Conservation (phyloP, 495 filamentous ascomycete species). For the Tuber brumale region DNA sequence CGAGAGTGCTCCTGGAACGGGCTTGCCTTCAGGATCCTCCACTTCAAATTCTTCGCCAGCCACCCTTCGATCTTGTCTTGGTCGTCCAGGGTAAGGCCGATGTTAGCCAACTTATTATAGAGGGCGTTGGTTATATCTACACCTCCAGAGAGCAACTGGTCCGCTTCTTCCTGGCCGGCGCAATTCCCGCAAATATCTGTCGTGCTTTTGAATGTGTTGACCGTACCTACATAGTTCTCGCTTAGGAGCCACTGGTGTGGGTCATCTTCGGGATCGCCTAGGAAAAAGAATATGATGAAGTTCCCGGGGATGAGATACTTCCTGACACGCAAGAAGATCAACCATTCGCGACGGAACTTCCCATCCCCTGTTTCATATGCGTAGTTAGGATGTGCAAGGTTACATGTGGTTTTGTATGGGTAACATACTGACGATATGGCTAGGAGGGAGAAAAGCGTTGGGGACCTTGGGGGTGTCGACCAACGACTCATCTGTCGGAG, state of each 20-base stretch:
- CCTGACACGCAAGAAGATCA: constrained; percentile 11
- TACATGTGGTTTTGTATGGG: not conserved
- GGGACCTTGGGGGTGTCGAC: not conserved
- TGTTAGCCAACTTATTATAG: not conserved
- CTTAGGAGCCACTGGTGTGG: constrained; percentile 10
- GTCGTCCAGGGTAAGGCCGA: not conserved
- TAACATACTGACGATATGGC: not conserved
- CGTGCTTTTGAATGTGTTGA: constrained; percentile 11
- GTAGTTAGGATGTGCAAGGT: not conserved
- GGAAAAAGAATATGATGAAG: constrained; percentile 18
- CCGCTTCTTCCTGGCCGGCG: constrained; percentile 4
- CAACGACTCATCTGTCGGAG: not conserved
- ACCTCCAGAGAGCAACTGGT: constrained; percentile 10
- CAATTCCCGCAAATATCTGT: constrained; percentile 16
- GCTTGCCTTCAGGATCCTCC: constrained; percentile 12
- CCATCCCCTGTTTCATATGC: not conserved
- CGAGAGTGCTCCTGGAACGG: not conserved
- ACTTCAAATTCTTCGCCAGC: constrained; percentile 6
- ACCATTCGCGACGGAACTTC: constrained; percentile 11
- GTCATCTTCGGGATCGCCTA: constrained; percentile 7
- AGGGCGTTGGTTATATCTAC: constrained; percentile 13
- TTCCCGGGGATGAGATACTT: constrained; percentile 14
- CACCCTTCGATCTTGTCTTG: not conserved
- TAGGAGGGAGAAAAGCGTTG: not conserved
- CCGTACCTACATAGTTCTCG: constrained; percentile 5